Evolutionary conservation across 768 basidiomycete species (phyloP), one percentile per base, ranked within the genome.

Genomic region (Lentinula guzmanii): DNA sequence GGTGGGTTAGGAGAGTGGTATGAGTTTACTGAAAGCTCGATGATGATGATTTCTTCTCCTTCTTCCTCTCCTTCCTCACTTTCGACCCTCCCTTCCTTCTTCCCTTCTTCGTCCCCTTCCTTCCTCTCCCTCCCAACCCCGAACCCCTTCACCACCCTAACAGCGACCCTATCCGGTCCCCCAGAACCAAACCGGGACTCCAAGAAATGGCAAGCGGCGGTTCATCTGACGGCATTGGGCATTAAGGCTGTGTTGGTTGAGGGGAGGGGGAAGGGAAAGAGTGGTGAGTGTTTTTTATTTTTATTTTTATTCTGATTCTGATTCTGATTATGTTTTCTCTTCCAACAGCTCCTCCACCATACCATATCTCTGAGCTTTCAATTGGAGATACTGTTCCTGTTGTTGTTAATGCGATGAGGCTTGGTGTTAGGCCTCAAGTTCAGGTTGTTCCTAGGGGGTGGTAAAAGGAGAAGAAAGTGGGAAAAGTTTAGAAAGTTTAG

Each of bases 341-440:
- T 15, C 48, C 48, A 50, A 18, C 4, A 13, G 3, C 21, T 11
- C 21, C 24, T 28, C 28, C 28, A 28, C 28, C 28, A 35, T 52
- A 52, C 15, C 8, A 35, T 4, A 52, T 31, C 9, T 10, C 11
- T 7, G 31, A 16, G n/a, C 24, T 53, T 3, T n/a, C 9, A 5
- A 7, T 24, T 5, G 50, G 48, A 0, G 35, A 54, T 31, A 41
- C 10, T n/a, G 16, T 62, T 13, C 53, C 39, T 18, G 53, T 62
- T 6, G n/a, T 52, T 15, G 42, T 77, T 16, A 65, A 64, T 39
- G 60, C 60, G 10, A 66, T 77, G 46, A 65, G 69, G 48, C 52
- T 74, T 28, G 75, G 75, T 31, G 61, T 67, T 31, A 65, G 61
- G n/a, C 71, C 74, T 28, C 68, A 58, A 46, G 63, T 73, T 21